These are phyloP conservation scores for Dichotomocladium elegans DNA, from an alignment of 371 early-diverging fungal genomes.

Conservation along the genomic window DNA sequence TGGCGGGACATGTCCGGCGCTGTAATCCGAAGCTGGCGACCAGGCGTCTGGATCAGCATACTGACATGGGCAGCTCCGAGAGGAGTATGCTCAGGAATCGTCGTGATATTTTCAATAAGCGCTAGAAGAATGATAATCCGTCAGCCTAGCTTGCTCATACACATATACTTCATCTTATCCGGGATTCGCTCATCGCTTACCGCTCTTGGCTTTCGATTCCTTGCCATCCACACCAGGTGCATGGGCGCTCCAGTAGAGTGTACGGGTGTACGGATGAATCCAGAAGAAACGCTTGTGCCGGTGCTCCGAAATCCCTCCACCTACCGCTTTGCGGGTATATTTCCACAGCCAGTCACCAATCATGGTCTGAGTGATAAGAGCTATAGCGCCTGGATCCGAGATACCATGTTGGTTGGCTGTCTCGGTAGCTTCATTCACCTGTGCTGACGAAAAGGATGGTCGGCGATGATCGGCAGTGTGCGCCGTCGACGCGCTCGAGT, in stretches of 20 bases:
- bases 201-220: slow-evolving; percentile 53
- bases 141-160: not conserved
- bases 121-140: slow-evolving; percentile 24
- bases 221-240: slow-evolving; percentile 55
- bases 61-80: slow-evolving; percentile 52
- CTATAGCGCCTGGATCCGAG: slow-evolving; percentile 18
- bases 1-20: slow-evolving; percentile 65
- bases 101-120: slow-evolving; percentile 56
- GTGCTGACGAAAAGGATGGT: slow-evolving; percentile 4
- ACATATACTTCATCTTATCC: not conserved
- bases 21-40: slow-evolving; percentile 66
- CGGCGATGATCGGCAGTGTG: too few species aligned
- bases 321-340: slow-evolving; percentile 60
- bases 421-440: slow-evolving; percentile 1
- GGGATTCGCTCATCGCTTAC: slow-evolving; percentile 18
- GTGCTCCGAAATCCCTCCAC: slow-evolving; percentile 55
- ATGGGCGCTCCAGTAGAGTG: slow-evolving; percentile 67
- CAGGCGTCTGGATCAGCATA: slow-evolving; percentile 61
- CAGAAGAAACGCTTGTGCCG: slow-evolving; percentile 72
- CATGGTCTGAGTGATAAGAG: slow-evolving; percentile 74
- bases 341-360: slow-evolving; percentile 74
- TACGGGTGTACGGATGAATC: slow-evolving; percentile 78
- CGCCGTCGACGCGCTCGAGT: too few species aligned
- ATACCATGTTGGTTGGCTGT: not conserved
- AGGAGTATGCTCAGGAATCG: slow-evolving; percentile 28